Conservation (phyloP, 805 yeast genomes). For the Candida ipomoeae region DNA sequence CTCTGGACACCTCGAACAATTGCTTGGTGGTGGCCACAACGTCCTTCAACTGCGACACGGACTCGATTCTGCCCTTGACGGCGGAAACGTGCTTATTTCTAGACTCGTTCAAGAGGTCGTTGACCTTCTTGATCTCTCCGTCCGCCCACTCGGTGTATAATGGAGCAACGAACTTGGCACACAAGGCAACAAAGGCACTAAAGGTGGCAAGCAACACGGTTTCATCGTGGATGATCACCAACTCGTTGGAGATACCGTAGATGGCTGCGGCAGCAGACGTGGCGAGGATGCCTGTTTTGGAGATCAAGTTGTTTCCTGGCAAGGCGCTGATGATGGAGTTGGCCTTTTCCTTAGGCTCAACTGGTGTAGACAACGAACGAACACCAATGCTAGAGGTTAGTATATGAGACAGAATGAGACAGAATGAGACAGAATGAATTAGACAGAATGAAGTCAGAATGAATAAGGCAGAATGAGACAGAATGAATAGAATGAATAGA, state of each 20-base stretch:
- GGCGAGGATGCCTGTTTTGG: slow-evolving; percentile 94
- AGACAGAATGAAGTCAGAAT: too few relatives aligned
- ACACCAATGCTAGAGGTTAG: slow-evolving; percentile 50
- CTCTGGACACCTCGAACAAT: slow-evolving; percentile 90
- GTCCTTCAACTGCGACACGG: slow-evolving; percentile 84
- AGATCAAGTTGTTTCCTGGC: slow-evolving; percentile 83
- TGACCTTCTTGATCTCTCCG: slow-evolving; percentile 75
- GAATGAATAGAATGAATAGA: neutral
- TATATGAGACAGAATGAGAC: slow-evolving; percentile 12
- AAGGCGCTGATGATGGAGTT: slow-evolving; percentile 82
- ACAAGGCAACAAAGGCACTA: slow-evolving; percentile 66
- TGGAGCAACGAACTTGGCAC: slow-evolving; percentile 89
- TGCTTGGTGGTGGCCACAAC: slow-evolving; percentile 89
- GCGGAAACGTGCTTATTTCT: slow-evolving; percentile 89
- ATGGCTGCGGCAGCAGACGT: slow-evolving; percentile 92
- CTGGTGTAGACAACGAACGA: slow-evolving; percentile 64
- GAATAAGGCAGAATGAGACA: too few relatives aligned
- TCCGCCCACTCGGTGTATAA: slow-evolving; percentile 92
- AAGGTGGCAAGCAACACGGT: slow-evolving; percentile 80
- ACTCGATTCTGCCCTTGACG: slow-evolving; percentile 85
- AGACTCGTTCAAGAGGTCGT: slow-evolving; percentile 77
- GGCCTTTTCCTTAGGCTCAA: slow-evolving; percentile 90
- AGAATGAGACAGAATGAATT: too few relatives aligned
- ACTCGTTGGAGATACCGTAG: slow-evolving; percentile 90
- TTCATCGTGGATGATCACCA: slow-evolving; percentile 92